phyloP scores from a whole-genome alignment of 192 early-diverging fungal genomes.

The Funneliformis mosseae region DNA sequence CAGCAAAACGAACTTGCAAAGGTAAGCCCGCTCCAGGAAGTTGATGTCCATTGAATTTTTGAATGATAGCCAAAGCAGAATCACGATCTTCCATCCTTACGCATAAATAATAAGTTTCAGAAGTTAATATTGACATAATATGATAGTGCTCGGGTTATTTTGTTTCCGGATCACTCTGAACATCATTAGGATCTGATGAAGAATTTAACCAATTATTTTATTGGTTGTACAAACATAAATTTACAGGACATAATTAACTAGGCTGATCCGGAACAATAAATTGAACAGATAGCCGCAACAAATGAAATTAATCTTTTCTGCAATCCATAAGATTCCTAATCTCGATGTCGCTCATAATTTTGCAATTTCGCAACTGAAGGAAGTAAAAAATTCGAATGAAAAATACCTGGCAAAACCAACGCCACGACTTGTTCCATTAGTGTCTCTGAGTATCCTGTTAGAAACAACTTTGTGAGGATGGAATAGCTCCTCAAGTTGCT shows the following conservation, averaged over 20 bases:
- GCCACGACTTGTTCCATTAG: constrained; percentile 66
- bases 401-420: constrained; percentile 76
- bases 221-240: neutral
- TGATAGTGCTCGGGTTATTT: no score
- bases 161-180: neutral
- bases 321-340: neutral
- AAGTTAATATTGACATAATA: no score
- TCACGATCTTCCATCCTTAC: constrained; percentile 75
- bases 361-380: neutral
- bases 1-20: constrained; percentile 78
- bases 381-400: neutral
- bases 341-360: neutral
- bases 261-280: neutral
- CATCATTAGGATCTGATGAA: neutral
- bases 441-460: constrained; percentile 74
- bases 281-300: neutral
- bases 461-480: constrained; percentile 68
- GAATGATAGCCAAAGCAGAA: constrained; percentile 67
- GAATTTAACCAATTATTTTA: neutral
- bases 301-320: neutral
- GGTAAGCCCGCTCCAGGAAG: constrained; percentile 64
- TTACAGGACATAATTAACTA: neutral
- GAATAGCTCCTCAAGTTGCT: constrained; percentile 66
- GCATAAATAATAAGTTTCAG: neutral
- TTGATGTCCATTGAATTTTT: constrained; percentile 61